These are phyloP conservation scores for Paramecium sexaurelia DNA, from an alignment of 73 alveolate genomes.

Conservation along the genomic window DNA sequence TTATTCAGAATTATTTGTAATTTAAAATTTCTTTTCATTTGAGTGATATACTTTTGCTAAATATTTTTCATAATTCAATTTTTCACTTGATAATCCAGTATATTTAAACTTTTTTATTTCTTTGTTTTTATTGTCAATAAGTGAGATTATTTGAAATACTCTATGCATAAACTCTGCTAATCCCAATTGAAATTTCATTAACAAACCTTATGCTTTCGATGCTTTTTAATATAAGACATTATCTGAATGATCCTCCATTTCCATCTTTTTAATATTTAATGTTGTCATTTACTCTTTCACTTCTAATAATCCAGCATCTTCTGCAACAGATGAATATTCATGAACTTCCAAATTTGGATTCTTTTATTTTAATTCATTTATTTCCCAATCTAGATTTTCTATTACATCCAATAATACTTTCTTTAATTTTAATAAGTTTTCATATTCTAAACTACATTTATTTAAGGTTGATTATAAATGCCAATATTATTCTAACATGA, in stretches of 20 bases:
- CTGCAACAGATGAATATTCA: slow-evolving; percentile 51
- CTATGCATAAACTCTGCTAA: slow-evolving; percentile 50
- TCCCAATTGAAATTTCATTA: slow-evolving; percentile 55
- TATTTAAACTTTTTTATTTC: slow-evolving; percentile 45
- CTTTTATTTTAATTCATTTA: background rate
- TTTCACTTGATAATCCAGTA: background rate
- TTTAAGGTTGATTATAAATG: slow-evolving; percentile 14
- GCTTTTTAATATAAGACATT: slow-evolving; percentile 4
- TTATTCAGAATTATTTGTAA: background rate
- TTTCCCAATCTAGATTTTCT: background rate
- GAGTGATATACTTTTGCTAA: slow-evolving; percentile 5
- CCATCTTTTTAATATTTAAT: background rate
- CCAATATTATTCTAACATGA: slow-evolving; percentile 53
- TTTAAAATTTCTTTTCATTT: background rate
- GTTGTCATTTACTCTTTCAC: slow-evolving; percentile 21
- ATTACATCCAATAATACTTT: background rate
- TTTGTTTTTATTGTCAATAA: slow-evolving; percentile 2
- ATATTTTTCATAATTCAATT: background rate
- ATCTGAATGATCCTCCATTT: slow-evolving; percentile 47
- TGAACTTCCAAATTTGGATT: slow-evolving; percentile 56
- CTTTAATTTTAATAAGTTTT: slow-evolving; percentile 2
- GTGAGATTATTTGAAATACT: background rate
- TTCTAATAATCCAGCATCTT: slow-evolving; percentile 46
- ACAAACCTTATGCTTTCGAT: slow-evolving; percentile 35
- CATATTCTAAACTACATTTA: slow-evolving; percentile 45